Evolutionary conservation across 495 filamentous ascomycete genomes (phyloP).

Genomic region (Penicillium canariense): DNA sequence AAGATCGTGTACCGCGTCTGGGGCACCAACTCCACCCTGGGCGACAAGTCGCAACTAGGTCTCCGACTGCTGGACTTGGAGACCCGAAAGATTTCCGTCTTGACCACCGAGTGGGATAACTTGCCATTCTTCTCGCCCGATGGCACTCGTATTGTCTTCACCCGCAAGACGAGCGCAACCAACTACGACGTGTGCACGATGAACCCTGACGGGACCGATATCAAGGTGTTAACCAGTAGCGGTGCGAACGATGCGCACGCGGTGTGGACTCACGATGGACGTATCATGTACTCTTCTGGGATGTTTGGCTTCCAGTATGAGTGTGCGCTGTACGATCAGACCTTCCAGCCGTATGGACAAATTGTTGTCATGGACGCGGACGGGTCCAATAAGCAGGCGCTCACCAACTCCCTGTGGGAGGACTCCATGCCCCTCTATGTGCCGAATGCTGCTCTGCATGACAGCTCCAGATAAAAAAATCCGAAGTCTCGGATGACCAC

Average conservation of each 20-base stretch:
- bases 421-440: slow-evolving; percentile 35
- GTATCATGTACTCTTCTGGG: slow-evolving; percentile 31
- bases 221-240: slow-evolving; percentile 32
- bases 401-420: slow-evolving; percentile 36
- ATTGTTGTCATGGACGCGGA: slow-evolving; percentile 35
- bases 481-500: neutral
- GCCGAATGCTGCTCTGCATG: slow-evolving; percentile 9
- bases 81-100: slow-evolving; percentile 19
- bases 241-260: slow-evolving; percentile 43
- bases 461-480: no score
- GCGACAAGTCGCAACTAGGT: slow-evolving; percentile 6
- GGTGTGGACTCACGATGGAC: slow-evolving; percentile 38
- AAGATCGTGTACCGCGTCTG: slow-evolving; percentile 34
- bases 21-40: slow-evolving; percentile 19
- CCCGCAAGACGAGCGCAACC: slow-evolving; percentile 24
- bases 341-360: slow-evolving; percentile 38
- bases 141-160: slow-evolving; percentile 31
- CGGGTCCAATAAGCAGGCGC: slow-evolving; percentile 28
- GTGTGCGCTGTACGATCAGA: slow-evolving; percentile 31
- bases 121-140: slow-evolving; percentile 31
- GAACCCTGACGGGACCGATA: slow-evolving; percentile 33
- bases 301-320: slow-evolving; percentile 38
- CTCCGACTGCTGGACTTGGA: slow-evolving; percentile 23
- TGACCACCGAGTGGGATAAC: slow-evolving; percentile 34
- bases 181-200: slow-evolving; percentile 43